phyloP scores from a whole-genome alignment of 2,329 filamentous ascomycete genomes.

The Sphaerulina populicola region DNA sequence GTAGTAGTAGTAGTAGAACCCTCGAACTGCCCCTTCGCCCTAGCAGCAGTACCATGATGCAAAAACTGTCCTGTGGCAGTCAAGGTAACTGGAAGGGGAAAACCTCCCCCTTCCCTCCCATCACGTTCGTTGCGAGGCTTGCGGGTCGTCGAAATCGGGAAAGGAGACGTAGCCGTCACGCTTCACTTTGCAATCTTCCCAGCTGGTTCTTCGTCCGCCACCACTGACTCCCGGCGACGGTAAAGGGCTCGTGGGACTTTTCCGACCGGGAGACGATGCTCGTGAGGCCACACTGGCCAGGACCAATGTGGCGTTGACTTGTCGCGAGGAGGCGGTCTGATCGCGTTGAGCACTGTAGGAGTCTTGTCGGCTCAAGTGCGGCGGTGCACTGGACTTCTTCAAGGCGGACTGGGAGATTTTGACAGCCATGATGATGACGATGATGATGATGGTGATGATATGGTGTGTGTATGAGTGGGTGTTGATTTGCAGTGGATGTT shows the following conservation, averaged over 20 bases:
- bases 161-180: conserved; percentile 31
- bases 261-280: conserved; percentile 19
- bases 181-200: conserved; percentile 29
- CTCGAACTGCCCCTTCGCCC: too few species aligned
- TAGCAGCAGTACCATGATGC: neutral
- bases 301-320: conserved; percentile 18
- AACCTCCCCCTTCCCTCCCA: too few species aligned
- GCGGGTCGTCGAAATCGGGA: conserved; percentile 28
- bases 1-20: too few species aligned
- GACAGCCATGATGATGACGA: conserved; percentile 16
- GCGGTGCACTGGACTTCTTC: conserved; percentile 24
- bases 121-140: conserved; percentile 4
- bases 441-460: neutral
- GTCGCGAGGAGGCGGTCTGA: conserved; percentile 6
- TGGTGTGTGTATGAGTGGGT: neutral
- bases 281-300: conserved; percentile 24
- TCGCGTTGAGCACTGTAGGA: conserved; percentile 24
- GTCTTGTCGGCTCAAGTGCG: conserved; percentile 27
- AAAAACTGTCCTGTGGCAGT: neutral
- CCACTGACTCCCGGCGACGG: conserved; percentile 17
- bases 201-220: conserved; percentile 23
- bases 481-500: neutral
- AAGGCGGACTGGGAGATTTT: conserved; percentile 24
- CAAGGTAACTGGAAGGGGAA: too few species aligned
- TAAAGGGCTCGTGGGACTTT: conserved; percentile 16